Base-by-base conservation (phyloP, 305 asterid genomes). In the Fraxinus floribunda region DNA sequence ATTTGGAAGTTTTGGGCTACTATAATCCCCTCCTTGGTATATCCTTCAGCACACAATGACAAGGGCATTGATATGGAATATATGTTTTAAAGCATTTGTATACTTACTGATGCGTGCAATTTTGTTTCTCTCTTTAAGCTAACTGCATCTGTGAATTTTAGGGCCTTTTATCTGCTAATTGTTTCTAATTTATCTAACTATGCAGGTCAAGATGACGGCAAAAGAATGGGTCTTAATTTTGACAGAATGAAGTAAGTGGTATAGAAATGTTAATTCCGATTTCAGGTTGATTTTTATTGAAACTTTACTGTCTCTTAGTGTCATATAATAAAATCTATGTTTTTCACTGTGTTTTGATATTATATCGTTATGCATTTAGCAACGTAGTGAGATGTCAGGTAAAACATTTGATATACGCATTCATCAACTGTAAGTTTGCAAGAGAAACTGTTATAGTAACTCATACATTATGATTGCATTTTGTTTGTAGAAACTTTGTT, bases 191-290 rank as follows among this genome's bases (percentile, higher is more conserved):
- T 84, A 16, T 70, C 66, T 71, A 71, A 79, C 85, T 68, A 60
- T 87, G 86, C 94, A 93, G 98, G 97, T 76, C 97, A 95, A 86
- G 99, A 94, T 90, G 97, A 97, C 34, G 94, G 97, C 68, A 94
- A 94, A 86, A 85, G 99, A 79, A 93, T 95, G 98, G 99, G 99
- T 36, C 89, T 95, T 29, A 93, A 93, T 81, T 95, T 95, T 83
- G 99, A 95, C 77, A 88, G 99, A 79, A 83, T 91, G 79, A 93
- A 92, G 97, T 94, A 87, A 92, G 97, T 92, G 73, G 32, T 62
- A 82, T 83, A 24, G 0, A 38, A 13, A 6, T 72, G 32, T 52
- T 24, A 75, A 15, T 75, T 71, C 32, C 18, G 26, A 7, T 70
- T 34, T 75, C 71, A 62, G 78, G 5, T 39, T 29, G 34, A 32